Percentiles rank a stretch among this genome's conserved stretches.
Evolutionary conservation across 306 rosid genomes (phyloP).

Genomic region (Psophocarpus tetragonolobus): DNA sequence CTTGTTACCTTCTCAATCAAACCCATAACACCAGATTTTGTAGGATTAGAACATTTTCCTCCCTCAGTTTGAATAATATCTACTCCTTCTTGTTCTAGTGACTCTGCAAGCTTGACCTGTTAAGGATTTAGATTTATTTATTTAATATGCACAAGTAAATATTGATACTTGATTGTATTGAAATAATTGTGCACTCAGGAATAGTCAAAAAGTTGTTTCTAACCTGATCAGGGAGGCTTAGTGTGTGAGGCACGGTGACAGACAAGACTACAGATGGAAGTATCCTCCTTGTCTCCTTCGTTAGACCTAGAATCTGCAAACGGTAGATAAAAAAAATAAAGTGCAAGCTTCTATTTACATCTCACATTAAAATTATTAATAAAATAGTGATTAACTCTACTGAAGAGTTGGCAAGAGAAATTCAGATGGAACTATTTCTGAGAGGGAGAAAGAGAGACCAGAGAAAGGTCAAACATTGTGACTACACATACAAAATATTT

Average conservation of each 20-base stretch:
- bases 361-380: neutral
- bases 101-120: slow-evolving; percentile 93
- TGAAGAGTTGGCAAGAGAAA: neutral
- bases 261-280: slow-evolving; percentile 78
- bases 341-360: neutral
- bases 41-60: slow-evolving; percentile 84
- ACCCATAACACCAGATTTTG: slow-evolving; percentile 81
- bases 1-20: slow-evolving; percentile 84
- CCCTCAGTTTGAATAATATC: slow-evolving; percentile 96
- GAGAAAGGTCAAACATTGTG: neutral
- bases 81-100: slow-evolving; percentile 78
- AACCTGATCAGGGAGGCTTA: slow-evolving; percentile 95
- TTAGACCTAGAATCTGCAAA: slow-evolving; percentile 69
- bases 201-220: slow-evolving; percentile 18
- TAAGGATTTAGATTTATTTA: slow-evolving; percentile 9
- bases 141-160: neutral
- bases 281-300: slow-evolving; percentile 74
- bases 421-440: neutral
- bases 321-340: neutral
- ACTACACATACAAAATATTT: neutral
- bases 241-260: slow-evolving; percentile 93
- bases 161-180: neutral
- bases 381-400: neutral
- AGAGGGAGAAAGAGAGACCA: neutral
- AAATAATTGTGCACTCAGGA: neutral